phyloP scores from a whole-genome alignment of 352 stramenopile species.

The Phytophthora pisi region DNA sequence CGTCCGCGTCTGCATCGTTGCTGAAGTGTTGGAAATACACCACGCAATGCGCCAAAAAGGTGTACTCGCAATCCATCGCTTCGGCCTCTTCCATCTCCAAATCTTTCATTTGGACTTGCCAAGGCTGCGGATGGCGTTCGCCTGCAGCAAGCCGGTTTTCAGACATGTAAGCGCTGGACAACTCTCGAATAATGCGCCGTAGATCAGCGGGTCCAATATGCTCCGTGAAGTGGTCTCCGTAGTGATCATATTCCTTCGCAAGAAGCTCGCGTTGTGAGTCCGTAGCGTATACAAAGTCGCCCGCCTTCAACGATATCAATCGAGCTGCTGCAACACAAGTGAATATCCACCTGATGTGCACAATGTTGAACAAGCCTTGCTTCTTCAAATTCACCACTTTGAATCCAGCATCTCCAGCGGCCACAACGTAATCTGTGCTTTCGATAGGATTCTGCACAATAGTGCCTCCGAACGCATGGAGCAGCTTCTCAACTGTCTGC shows the following conservation, averaged over 20 bases:
- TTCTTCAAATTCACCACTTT: slow-evolving; percentile 85
- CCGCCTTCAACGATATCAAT: slow-evolving; percentile 48
- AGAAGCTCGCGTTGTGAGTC: slow-evolving; percentile 53
- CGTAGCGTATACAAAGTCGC: slow-evolving; percentile 80
- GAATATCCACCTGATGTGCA: slow-evolving; percentile 70
- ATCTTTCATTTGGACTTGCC: slow-evolving; percentile 51
- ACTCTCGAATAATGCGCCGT: slow-evolving; percentile 51
- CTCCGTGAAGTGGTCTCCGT: slow-evolving; percentile 79
- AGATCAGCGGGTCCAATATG: slow-evolving; percentile 55
- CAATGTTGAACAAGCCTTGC: slow-evolving; percentile 78
- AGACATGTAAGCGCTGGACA: slow-evolving; percentile 16
- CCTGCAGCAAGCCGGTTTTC: neutral
- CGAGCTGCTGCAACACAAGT: slow-evolving; percentile 43
- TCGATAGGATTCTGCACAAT: slow-evolving; percentile 85
- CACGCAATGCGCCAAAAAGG: slow-evolving; percentile 78
- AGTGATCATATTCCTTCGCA: slow-evolving; percentile 74
- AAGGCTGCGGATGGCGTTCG: slow-evolving; percentile 30
- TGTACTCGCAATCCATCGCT: slow-evolving; percentile 68
- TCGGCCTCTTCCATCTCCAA: slow-evolving; percentile 68
- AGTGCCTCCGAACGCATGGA: slow-evolving; percentile 67
- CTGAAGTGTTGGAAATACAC: slow-evolving; percentile 52
- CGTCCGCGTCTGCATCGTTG: slow-evolving; percentile 17
- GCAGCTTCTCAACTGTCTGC: slow-evolving; percentile 73
- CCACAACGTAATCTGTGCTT: slow-evolving; percentile 71
- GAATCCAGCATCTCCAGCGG: slow-evolving; percentile 63